Percentiles rank a stretch among this genome's conserved stretches.
Conservation (phyloP, 169 alveolate genomes). For the Toxoplasma gondii region DNA sequence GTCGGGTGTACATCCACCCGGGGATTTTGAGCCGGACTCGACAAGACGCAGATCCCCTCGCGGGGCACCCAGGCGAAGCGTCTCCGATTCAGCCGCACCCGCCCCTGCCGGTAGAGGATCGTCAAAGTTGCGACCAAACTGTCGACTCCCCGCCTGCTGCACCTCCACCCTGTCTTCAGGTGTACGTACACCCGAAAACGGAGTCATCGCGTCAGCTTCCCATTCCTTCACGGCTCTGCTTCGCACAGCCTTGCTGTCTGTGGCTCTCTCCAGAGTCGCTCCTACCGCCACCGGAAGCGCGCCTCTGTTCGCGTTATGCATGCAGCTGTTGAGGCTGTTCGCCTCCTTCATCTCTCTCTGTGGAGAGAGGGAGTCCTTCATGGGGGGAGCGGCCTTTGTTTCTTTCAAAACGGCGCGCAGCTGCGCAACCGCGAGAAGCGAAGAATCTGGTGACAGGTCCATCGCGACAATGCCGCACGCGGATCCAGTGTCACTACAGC, state of each 20-base stretch:
- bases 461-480: conserved; percentile 37
- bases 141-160: no score
- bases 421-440: conserved; percentile 53
- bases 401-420: conserved; percentile 1
- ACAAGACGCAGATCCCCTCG: not conserved
- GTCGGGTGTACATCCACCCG: not conserved
- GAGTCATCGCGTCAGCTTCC: not conserved
- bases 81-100: no score
- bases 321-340: not conserved
- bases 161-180: no score
- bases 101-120: no score
- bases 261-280: not conserved
- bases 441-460: conserved; percentile 64
- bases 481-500: not conserved
- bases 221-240: not conserved
- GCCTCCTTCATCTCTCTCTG: not conserved
- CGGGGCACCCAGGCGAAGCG: not conserved
- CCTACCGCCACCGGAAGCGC: not conserved
- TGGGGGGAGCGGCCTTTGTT: not conserved
- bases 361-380: not conserved
- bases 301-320: not conserved
- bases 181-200: no score
- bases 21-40: not conserved
- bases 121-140: no score
- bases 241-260: not conserved